These are phyloP conservation scores for Chaetothyriales sp. DNA, from an alignment of 2,329 filamentous ascomycete species.

Conservation along the genomic window DNA sequence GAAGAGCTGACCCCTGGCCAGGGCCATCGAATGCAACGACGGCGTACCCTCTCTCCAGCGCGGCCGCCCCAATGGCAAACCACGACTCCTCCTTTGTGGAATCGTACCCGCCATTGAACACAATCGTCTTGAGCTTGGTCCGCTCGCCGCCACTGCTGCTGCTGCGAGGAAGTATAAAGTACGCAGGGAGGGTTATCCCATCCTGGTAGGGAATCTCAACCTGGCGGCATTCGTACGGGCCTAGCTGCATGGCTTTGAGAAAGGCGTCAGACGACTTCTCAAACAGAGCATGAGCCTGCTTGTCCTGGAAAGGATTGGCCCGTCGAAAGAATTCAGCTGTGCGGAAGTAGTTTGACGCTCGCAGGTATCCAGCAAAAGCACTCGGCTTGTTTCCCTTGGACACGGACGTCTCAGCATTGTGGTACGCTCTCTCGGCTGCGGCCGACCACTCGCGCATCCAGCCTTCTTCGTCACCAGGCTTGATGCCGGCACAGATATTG, in stretches of 20 bases:
- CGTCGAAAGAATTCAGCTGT: slow-evolving; percentile 11
- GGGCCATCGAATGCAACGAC: slow-evolving; percentile 23
- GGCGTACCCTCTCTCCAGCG: slow-evolving; percentile 21
- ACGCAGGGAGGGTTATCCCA: slow-evolving; percentile 8
- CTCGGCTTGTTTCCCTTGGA: slow-evolving; percentile 7
- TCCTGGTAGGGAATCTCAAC: slow-evolving; percentile 10
- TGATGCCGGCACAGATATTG: slow-evolving; percentile 5
- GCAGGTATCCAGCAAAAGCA: slow-evolving; percentile 10
- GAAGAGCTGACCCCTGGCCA: slow-evolving; percentile 19
- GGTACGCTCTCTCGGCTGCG: no score
- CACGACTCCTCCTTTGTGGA: slow-evolving; percentile 20
- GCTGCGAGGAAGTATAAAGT: slow-evolving; percentile 3
- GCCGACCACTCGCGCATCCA: slow-evolving; percentile 2
- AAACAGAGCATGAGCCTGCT: slow-evolving; percentile 4
- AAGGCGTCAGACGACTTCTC: not conserved
- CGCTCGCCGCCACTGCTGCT: no score
- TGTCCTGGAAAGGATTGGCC: slow-evolving; percentile 3
- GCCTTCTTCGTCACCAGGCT: slow-evolving; percentile 8
- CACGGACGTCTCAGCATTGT: not conserved
- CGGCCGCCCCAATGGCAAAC: slow-evolving; percentile 17
- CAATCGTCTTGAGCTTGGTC: no score
- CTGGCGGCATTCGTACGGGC: no score
- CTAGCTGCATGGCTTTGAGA: no score
- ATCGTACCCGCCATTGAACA: slow-evolving; percentile 17
- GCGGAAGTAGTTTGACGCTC: slow-evolving; percentile 14